Evolutionary conservation across 495 filamentous ascomycete genomes (phyloP).

Genomic region (Xeromyces bisporus): DNA sequence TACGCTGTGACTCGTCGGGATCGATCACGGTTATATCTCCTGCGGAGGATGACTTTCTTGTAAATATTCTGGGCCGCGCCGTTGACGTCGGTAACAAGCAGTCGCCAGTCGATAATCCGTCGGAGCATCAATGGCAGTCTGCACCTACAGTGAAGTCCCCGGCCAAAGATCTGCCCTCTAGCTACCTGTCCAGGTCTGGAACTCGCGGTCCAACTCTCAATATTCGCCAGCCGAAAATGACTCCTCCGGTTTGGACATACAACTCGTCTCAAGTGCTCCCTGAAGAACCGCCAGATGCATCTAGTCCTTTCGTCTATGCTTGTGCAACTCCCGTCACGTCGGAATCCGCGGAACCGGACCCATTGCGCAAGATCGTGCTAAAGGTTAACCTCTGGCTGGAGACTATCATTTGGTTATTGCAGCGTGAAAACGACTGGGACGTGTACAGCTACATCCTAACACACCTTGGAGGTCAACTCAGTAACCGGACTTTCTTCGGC

Average conservation of each 20-base stretch:
- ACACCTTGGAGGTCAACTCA: conserved; percentile 73
- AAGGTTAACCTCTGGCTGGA: conserved; percentile 64
- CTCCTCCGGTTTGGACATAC: conserved; percentile 40
- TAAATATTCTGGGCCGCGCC: conserved; percentile 53
- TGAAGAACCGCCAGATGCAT: conserved; percentile 29
- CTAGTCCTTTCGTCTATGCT: conserved; percentile 30
- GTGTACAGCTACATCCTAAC: conserved; percentile 80
- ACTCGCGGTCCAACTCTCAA: conserved; percentile 15
- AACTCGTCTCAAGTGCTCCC: conserved; percentile 32
- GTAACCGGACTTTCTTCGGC: conserved; percentile 73
- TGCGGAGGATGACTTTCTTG: conserved; percentile 52
- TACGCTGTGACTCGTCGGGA: conserved; percentile 64
- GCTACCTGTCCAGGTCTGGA: conserved; percentile 13
- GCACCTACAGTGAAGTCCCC: conserved; percentile 8
- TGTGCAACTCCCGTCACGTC: conserved; percentile 10
- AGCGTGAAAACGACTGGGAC: conserved; percentile 77
- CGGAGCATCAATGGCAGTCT: conserved; percentile 11
- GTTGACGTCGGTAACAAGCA: conserved; percentile 23
- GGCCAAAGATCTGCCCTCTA: conserved; percentile 10
- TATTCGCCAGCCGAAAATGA: conserved; percentile 24
- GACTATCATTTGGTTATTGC: conserved; percentile 51
- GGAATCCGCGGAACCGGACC: conserved; percentile 11
- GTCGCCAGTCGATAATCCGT: conserved; percentile 8
- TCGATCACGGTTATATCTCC: conserved; percentile 48
- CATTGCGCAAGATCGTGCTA: conserved; percentile 23